Conservation (phyloP, 495 filamentous ascomycete species). For the Oidiodendron maius region DNA sequence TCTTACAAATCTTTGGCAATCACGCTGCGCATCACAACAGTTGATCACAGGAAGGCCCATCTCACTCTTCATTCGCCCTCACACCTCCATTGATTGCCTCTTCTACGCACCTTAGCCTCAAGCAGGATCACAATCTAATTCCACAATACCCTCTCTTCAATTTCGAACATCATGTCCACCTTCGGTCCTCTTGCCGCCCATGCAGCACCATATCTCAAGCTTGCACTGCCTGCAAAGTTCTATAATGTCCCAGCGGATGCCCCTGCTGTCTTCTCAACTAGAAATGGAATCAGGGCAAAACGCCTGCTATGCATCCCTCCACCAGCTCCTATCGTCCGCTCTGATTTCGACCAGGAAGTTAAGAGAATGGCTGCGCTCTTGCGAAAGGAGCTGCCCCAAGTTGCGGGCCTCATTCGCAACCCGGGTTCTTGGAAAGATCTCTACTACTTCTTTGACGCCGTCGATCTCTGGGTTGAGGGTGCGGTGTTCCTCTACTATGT, state of each 20-base stretch:
- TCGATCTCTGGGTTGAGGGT: constrained; percentile 41
- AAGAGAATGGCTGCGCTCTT: constrained; percentile 24
- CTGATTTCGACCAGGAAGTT: constrained; percentile 23
- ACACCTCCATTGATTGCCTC: too few relatives aligned
- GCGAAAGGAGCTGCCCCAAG: constrained; percentile 24
- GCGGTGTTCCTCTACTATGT: constrained; percentile 38
- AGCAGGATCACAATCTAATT: too few relatives aligned
- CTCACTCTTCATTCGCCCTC: background rate
- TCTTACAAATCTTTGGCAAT: background rate
- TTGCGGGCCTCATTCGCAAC: constrained; percentile 8
- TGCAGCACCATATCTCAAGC: background rate
- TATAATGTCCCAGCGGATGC: constrained; percentile 18
- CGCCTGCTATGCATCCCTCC: constrained; percentile 21
- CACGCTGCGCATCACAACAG: background rate
- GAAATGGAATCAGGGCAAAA: constrained; percentile 17
- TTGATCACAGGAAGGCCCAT: background rate
- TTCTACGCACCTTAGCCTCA: too few relatives aligned
- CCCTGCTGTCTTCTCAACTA: constrained; percentile 30
- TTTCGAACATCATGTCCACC: background rate
- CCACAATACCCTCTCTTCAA: background rate
- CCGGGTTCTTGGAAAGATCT: constrained; percentile 27
- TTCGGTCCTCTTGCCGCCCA: background rate
- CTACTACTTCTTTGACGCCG: constrained; percentile 45
- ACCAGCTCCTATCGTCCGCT: constrained; percentile 17
- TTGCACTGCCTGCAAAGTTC: constrained; percentile 15